Base-by-base conservation (phyloP, 2,329 filamentous ascomycete species). In the Chaetomium sp. region DNA sequence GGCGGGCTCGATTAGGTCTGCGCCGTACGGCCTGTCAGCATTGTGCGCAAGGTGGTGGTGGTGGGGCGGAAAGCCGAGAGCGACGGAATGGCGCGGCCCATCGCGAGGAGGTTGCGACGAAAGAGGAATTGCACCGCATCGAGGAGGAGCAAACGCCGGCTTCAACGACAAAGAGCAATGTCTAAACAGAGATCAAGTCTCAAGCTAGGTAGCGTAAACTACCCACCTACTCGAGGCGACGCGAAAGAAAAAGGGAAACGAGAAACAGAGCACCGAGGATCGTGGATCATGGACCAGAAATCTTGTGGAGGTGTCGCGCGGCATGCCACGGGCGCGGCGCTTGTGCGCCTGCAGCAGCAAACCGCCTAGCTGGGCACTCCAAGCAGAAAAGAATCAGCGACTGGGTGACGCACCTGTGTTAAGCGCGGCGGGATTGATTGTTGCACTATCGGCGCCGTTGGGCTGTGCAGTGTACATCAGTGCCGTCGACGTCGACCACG, bases 361-460 rank as follows among this genome's bases (percentile, higher is more conserved):
- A 40, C 12, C 9, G 40, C 19, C 19, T 27, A 27, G 19, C 19
- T 27, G 46, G 55, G 55, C 49, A 46, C 47, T 36, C 54, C 27
- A 45, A 35, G 42, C 55, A 35, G 54, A 41, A 58, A 49, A 53
- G 46, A 63, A 59, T 40, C 61, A 61, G 48, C 52, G 46, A 5
- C 9, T 14, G 52, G 65, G 48, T 57, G 57, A 79, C 76, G 72
- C 85, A 92, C 88, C 84, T 77, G 85, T 77, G 76, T 87, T 90
- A 76, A 95, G 80, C 62, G 87, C 88, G 68, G 89, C 89, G 71
- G 90, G 90, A 79, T 95, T 89, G 79, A 95, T 94, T 70, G 90
- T 95, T 71, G 87, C 88, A 78, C 87, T 87, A 71, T 89, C 87
- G 81, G 88, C 87, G 74, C 84, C 83, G 78, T 86, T 86, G 72